Evolutionary conservation across 441 rosid genomes (phyloP), one percentile per base, ranked within the genome.

Genomic region (Manihot esculenta): DNA sequence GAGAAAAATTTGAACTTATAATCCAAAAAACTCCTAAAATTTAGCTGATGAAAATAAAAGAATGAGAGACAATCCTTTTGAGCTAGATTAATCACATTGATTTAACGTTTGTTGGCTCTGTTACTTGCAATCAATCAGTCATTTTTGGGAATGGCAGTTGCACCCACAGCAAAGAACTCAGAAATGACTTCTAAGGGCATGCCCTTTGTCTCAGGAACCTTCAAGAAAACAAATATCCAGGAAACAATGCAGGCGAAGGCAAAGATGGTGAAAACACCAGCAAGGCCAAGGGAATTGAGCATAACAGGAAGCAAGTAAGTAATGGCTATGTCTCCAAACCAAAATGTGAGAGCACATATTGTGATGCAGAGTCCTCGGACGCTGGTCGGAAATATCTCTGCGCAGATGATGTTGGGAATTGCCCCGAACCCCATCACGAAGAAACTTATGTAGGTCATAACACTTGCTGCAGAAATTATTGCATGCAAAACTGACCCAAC

Each of bases 391-490:
- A 95, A 95, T 61, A 95, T 95, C 86, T 95, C 99, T 2, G 99
- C 70, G 10, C 99, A 93, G 5, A 95, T 90, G 48, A 93, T 93
- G 80, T 93, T 93, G 2, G 99, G 99, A 62, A 91, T 70, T 7
- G 97, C 96, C 48, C 99, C 99, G 8, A 88, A 93, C 2, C 96
- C 99, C 96, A 91, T 93, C 66, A 95, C 98, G 44, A 95, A 95
- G 86, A 85, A 89, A 72, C 97, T 84, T 68, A 88, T 80, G 77
- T 93, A 95, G 14, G 87, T 72, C 57, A 93, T 78, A 0, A 95
- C 92, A 5, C 99, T 83, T 18, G 70, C 83, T 0, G 94, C 89
- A 5, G 97, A 93, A 82, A 95, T 81, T 58, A 80, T 82, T 1
- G 98, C 99, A 13, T 87, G 88, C 24, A 84, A 75, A 0, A 83